Evolutionary conservation across 768 basidiomycete genomes (phyloP), one percentile per base, ranked within the genome.

Genomic region (Guyanaporus albipodus): DNA sequence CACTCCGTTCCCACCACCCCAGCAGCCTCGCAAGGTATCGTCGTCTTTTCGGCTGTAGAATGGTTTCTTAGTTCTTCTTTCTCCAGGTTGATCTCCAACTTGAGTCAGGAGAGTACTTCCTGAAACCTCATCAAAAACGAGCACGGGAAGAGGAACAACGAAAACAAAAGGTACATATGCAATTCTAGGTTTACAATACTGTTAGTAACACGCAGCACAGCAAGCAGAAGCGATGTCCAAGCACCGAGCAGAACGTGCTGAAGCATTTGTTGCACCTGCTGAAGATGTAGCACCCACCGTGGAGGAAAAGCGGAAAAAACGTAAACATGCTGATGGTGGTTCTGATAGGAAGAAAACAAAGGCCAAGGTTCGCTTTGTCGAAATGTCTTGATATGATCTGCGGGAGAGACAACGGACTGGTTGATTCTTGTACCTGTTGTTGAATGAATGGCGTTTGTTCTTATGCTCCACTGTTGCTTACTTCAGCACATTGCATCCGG

Each of bases 1-100:
- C 68, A 97, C 96, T n/a, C 96, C 96, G 2, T 99, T 98, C 80
- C 96, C 96, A 29, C 96, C 96, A 26, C 73, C 94, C 8, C 96
- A 97, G 62, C 76, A 80, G 48, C 95, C 94, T 29, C 83, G 91
- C 57, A 98, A 97, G 77, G 90, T 90, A 57, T 44, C 67, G 40
- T 1, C n/a, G 29, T 38, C 2, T 33, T 42, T 9, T 29, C 22
- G 26, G 37, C 14, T 29, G 22, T 11, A 18, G 42, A 10, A 42
- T 26, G 26, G 49, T 3, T 38, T 42, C 44, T 60, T 31, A 59
- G 11, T 11, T 10, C 17, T 32, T 26, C 52, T 24, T 31, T 40
- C 32, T 7, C 17, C 49, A 91, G 85, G 73, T 98, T 60, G 96
- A 99, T 68, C 64, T 96, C 36, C 87, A 97, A 74, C 75, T 98